Base-by-base conservation (phyloP, 352 stramenopile genomes). In the Phytophthora agathidicida region DNA sequence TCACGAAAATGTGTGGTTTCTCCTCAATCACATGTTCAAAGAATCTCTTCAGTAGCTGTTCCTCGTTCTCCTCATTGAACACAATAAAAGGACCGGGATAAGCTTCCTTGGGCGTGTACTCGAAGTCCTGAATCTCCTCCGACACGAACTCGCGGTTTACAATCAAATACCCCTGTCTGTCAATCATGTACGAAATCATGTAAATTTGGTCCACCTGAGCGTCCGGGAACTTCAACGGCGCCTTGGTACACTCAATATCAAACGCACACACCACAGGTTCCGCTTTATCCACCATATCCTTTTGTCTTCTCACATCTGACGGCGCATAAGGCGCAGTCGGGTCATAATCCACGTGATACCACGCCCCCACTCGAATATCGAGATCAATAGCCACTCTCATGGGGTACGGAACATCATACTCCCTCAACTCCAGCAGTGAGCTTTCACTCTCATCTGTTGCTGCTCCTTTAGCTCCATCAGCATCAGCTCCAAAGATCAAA, bases 141-240 rank as follows among this genome's bases (percentile, higher is more conserved):
- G 88, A 96, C 14, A 99, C 97, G 36, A 99, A 96, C 64, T 98
- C 89, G 19, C 97, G 83, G 62, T 97, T 98, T 42, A 98, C 89
- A 61, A 99, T 98, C 17, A 99, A 71, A 65, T 98, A 99, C 4
- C 98, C 98, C 50, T 92, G 83, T 5, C 66, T 72, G 61, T 99
- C 88, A 30, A 99, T 86, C 98, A 99, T 99, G 81, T 99, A 99
- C 48, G 97, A 99, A 75, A 99, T 99, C 98, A 94, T 96, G 49
- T 92, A 94, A 36, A 94, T 88, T 68, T 98, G 84, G 78, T 99
- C 98, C 9, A 93, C 70, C 45, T 98, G 81, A 9, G 97, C 87
- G 70, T 99, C 96, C 0, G 98, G 98, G 71, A 99, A 99, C 79
- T 99, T 99, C 30, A 99, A 81, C 7, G 97, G 96, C 1, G 96